phyloP scores from a whole-genome alignment of 768 basidiomycete genomes.

The Mycena rosella region DNA sequence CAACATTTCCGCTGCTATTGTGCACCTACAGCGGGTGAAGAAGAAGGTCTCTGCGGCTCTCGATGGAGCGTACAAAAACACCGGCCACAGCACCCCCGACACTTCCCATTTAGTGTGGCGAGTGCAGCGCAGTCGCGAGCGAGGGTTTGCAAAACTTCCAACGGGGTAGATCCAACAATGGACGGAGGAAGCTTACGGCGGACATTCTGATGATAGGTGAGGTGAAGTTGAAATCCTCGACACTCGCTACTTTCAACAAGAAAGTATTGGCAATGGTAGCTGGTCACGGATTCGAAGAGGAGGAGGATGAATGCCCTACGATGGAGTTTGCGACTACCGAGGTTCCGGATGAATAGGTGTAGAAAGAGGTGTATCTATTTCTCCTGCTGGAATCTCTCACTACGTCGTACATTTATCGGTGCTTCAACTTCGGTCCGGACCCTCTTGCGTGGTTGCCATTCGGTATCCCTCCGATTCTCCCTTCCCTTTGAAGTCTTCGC shows the following conservation, averaged over 20 bases:
- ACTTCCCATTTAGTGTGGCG: conserved; percentile 9
- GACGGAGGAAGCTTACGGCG: background rate
- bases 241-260: conserved; percentile 13
- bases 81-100: conserved; percentile 13
- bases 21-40: conserved; percentile 45
- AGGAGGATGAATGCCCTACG: conserved; percentile 41
- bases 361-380: no score
- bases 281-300: conserved; percentile 38
- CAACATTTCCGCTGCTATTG: conserved; percentile 46
- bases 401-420: no score
- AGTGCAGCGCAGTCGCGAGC: background rate
- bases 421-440: no score
- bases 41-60: conserved; percentile 39
- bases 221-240: conserved; percentile 4
- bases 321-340: background rate
- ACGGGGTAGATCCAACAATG: background rate
- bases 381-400: no score
- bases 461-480: no score
- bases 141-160: background rate
- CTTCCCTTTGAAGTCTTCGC: no score
- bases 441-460: no score
- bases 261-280: background rate
- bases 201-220: background rate
- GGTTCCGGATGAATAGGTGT: background rate
- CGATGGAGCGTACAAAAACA: background rate